Percentiles rank a stretch among this genome's conserved stretches.
These are phyloP conservation scores for Takashimella koratensis DNA, from an alignment of 1,284 basidiomycete species.

Conservation along the genomic window DNA sequence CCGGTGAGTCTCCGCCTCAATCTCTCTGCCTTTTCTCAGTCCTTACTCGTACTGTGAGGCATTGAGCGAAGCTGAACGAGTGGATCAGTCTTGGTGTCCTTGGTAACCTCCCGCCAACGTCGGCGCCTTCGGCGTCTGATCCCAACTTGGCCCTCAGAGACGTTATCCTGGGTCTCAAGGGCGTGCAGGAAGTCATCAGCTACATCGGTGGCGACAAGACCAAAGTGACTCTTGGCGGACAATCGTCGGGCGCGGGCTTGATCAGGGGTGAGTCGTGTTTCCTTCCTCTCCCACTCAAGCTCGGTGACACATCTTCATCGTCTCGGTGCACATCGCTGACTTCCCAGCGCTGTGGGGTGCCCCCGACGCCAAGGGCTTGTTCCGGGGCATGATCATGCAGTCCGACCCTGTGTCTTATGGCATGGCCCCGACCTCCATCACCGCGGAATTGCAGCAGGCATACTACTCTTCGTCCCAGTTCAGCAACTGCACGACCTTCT, in stretches of 20 bases:
- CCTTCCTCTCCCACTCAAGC: no score
- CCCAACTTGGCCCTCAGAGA: slow-evolving; percentile 72
- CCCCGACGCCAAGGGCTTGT: slow-evolving; percentile 63
- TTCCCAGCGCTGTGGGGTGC: slow-evolving; percentile 61
- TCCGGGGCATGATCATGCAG: slow-evolving; percentile 71
- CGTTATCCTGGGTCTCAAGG: slow-evolving; percentile 63
- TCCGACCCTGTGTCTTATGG: slow-evolving; percentile 59
- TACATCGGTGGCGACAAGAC: slow-evolving; percentile 64
- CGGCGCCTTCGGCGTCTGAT: slow-evolving; percentile 48
- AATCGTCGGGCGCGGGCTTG: slow-evolving; percentile 78
- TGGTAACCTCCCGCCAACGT: slow-evolving; percentile 63
- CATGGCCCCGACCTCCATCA: slow-evolving; percentile 54
- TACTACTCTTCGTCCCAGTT: slow-evolving; percentile 56
- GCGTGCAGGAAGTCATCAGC: slow-evolving; percentile 56
- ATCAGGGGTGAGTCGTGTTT: slow-evolving; percentile 56
- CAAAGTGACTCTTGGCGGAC: slow-evolving; percentile 77
- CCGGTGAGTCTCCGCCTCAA: slow-evolving; percentile 53
- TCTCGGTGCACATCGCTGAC: no score
- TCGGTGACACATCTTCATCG: no score
- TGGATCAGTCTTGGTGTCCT: slow-evolving; percentile 69
- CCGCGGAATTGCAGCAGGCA: slow-evolving; percentile 55
- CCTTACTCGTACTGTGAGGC: no score
- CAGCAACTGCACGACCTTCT: slow-evolving; percentile 13
- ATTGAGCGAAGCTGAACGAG: no score
- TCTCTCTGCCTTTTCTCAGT: slow-evolving; percentile 66